Percentiles rank a stretch among this genome's conserved stretches.
phyloP scores from a whole-genome alignment of 192 early-diverging fungal genomes.

The Podila horticola region DNA sequence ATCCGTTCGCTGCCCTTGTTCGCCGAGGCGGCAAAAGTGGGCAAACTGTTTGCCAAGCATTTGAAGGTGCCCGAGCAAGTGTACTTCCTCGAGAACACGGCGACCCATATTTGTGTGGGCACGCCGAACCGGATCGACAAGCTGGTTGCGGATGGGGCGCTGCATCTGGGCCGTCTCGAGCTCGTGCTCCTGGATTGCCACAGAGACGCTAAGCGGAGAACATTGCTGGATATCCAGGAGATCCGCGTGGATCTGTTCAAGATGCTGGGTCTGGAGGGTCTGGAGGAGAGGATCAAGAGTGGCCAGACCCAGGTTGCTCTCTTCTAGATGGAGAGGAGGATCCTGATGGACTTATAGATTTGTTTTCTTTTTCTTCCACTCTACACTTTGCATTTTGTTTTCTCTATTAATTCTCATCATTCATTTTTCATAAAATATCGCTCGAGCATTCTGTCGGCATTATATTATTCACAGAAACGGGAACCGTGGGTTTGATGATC shows the following conservation, averaged over 20 bases:
- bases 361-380: too few species aligned
- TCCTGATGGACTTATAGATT: not conserved
- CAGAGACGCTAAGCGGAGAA: slow-evolving; percentile 66
- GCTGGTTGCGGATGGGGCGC: slow-evolving; percentile 63
- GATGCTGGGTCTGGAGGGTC: slow-evolving; percentile 51
- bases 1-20: slow-evolving; percentile 62
- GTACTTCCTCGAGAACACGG: slow-evolving; percentile 56
- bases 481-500: too few species aligned
- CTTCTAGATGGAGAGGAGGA: slow-evolving; percentile 11
- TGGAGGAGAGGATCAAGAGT: slow-evolving; percentile 22
- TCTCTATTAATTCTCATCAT: not conserved
- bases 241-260: slow-evolving; percentile 64
- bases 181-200: slow-evolving; percentile 68
- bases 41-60: slow-evolving; percentile 83
- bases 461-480: too few species aligned
- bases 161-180: slow-evolving; percentile 69
- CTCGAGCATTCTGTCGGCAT: too few species aligned
- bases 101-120: slow-evolving; percentile 73
- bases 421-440: slow-evolving; percentile 1
- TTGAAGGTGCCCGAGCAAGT: slow-evolving; percentile 80
- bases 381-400: not conserved
- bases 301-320: slow-evolving; percentile 38
- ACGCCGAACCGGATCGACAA: slow-evolving; percentile 74
- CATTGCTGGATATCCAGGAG: slow-evolving; percentile 69
- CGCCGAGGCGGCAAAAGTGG: slow-evolving; percentile 64